phyloP scores from a whole-genome alignment of 495 filamentous ascomycete genomes.

The Trichoderma parareesei region DNA sequence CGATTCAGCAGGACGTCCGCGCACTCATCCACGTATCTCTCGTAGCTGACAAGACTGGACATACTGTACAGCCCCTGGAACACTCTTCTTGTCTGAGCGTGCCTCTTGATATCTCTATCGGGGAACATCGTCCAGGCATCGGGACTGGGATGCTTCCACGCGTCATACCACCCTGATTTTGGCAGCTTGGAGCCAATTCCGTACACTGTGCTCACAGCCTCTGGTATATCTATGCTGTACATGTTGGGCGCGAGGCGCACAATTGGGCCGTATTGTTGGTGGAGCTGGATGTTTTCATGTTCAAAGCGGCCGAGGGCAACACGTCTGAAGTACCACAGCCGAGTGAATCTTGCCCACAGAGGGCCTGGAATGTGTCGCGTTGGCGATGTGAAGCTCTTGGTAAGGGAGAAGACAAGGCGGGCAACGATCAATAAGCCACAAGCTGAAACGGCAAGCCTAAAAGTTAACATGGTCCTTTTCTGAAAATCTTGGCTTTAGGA shows the following conservation, averaged over 20 bases:
- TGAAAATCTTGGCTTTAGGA: background rate
- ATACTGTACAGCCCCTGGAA: conserved; percentile 45
- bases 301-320: conserved; percentile 15
- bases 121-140: conserved; percentile 22
- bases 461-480: background rate
- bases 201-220: conserved; percentile 21
- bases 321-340: conserved; percentile 17
- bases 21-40: conserved; percentile 46
- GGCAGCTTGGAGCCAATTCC: conserved; percentile 17
- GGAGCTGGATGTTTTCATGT: conserved; percentile 20
- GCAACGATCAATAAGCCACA: background rate
- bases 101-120: conserved; percentile 22
- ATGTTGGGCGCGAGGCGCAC: conserved; percentile 31
- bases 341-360: conserved; percentile 17
- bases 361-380: conserved; percentile 15
- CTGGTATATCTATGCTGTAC: conserved; percentile 25
- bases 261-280: conserved; percentile 23
- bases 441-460: background rate
- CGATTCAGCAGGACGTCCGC: conserved; percentile 38
- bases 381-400: background rate
- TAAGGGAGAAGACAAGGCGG: background rate
- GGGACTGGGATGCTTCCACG: conserved; percentile 20
- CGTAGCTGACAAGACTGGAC: conserved; percentile 46
- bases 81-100: conserved; percentile 22
- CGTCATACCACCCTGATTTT: conserved; percentile 28